phyloP scores from a whole-genome alignment of 768 basidiomycete genomes.

The Mrakia blollopis region DNA sequence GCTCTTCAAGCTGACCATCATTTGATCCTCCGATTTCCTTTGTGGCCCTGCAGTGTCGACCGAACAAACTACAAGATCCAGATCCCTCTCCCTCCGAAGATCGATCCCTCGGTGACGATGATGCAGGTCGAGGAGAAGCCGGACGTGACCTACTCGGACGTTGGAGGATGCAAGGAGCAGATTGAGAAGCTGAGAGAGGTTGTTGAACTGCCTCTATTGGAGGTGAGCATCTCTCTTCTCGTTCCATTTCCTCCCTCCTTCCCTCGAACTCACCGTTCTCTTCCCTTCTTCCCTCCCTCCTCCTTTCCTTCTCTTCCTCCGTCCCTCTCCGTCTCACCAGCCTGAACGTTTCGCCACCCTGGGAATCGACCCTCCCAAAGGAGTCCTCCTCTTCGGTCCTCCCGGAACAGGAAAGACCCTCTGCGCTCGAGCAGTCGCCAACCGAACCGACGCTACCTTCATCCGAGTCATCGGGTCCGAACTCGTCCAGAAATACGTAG shows the following conservation, averaged over 20 bases:
- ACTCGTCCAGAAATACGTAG: slow-evolving; percentile 99
- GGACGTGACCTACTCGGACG: slow-evolving; percentile 85
- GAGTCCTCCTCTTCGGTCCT: slow-evolving; percentile 90
- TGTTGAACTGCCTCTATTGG: slow-evolving; percentile 90
- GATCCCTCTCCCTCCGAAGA: slow-evolving; percentile 96
- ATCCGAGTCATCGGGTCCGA: slow-evolving; percentile 99
- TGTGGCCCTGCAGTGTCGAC: slow-evolving; percentile 61
- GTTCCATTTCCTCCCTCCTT: background rate
- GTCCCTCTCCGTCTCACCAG: too few species aligned
- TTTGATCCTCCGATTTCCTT: background rate
- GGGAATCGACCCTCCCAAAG: slow-evolving; percentile 98
- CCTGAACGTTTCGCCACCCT: slow-evolving; percentile 98
- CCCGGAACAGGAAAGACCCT: slow-evolving; percentile 98
- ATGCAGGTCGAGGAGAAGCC: slow-evolving; percentile 55
- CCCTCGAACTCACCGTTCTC: slow-evolving; percentile 39
- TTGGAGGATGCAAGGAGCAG: slow-evolving; percentile 98
- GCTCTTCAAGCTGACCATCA: background rate
- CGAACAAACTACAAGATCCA: slow-evolving; percentile 97
- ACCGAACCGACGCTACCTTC: slow-evolving; percentile 96
- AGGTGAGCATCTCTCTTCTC: slow-evolving; percentile 53
- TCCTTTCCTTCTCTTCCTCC: slow-evolving; percentile 12
- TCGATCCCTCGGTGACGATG: slow-evolving; percentile 98
- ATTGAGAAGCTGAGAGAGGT: slow-evolving; percentile 98
- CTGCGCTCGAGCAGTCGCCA: slow-evolving; percentile 95
- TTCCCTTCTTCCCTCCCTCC: background rate